Percentiles rank a stretch among this genome's conserved stretches.
Conservation (phyloP, 345 rosid species). For the Brassica carinata region DNA sequence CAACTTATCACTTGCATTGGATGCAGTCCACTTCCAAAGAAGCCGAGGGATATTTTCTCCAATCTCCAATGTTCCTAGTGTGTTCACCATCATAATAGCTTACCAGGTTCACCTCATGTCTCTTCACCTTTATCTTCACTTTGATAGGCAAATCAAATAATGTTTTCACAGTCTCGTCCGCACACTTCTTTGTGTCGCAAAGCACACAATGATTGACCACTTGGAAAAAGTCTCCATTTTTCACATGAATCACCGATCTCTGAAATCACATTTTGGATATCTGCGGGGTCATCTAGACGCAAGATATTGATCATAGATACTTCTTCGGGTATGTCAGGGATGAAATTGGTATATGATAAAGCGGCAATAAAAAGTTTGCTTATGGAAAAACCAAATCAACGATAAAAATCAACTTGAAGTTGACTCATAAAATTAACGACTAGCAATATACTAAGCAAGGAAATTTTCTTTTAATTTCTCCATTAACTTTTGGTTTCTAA, state of each 20-base stretch:
- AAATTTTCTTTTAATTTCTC: neutral
- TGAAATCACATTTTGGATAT: slow-evolving; percentile 33
- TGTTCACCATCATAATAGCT: slow-evolving; percentile 71
- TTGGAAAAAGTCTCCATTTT: slow-evolving; percentile 65
- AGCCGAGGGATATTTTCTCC: slow-evolving; percentile 42
- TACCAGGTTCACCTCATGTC: slow-evolving; percentile 51
- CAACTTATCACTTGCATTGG: too few relatives aligned
- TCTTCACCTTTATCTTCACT: slow-evolving; percentile 55
- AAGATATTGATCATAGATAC: slow-evolving; percentile 59
- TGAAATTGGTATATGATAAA: neutral
- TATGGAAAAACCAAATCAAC: neutral
- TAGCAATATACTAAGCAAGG: neutral
- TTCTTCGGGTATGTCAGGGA: slow-evolving; percentile 38
- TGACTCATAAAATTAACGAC: neutral
- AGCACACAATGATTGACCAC: slow-evolving; percentile 55
- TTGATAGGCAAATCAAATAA: slow-evolving; percentile 55
- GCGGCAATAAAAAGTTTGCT: neutral
- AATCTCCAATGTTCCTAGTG: slow-evolving; percentile 69
- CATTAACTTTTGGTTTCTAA: neutral
- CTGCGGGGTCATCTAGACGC: slow-evolving; percentile 2
- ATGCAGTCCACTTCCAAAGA: too few relatives aligned
- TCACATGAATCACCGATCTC: slow-evolving; percentile 57
- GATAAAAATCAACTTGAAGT: neutral
- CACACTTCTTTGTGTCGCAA: slow-evolving; percentile 31
- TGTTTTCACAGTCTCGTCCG: slow-evolving; percentile 38